Conservation (phyloP, 179 eudicot genomes). For the Beta corolliflora region DNA sequence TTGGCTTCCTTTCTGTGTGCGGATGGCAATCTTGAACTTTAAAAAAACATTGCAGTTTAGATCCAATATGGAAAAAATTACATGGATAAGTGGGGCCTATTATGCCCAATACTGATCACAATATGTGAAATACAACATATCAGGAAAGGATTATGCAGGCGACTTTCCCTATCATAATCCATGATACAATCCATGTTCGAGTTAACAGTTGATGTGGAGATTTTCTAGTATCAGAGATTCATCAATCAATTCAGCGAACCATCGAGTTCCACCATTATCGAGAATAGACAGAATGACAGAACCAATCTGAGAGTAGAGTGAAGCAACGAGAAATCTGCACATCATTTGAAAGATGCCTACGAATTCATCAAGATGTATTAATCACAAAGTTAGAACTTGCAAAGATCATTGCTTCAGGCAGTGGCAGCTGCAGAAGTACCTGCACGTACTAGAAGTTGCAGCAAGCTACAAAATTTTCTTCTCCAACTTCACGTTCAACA, state of each 20-base stretch:
- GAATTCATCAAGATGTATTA: not conserved
- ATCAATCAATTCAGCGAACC: not conserved
- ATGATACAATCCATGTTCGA: not conserved
- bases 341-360: not conserved
- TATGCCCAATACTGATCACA: not conserved
- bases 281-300: not conserved
- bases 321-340: not conserved
- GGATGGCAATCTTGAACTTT: not conserved
- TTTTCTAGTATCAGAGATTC: constrained; percentile 1
- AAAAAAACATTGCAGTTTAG: not conserved
- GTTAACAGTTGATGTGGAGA: not conserved
- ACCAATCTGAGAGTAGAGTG: not conserved
- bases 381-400: not conserved
- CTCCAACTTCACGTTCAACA: constrained; percentile 5
- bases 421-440: constrained; percentile 6
- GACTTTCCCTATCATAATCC: not conserved
- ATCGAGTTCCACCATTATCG: not conserved
- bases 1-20: too few relatives aligned
- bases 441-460: not conserved
- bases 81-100: not conserved
- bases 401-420: constrained; percentile 14
- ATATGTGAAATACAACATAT: not conserved
- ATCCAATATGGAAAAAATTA: not conserved
- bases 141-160: not conserved
- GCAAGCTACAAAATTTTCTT: constrained; percentile 5